Base-by-base conservation (phyloP, 805 yeast species). In the Schizosaccharomyces osmophilus region DNA sequence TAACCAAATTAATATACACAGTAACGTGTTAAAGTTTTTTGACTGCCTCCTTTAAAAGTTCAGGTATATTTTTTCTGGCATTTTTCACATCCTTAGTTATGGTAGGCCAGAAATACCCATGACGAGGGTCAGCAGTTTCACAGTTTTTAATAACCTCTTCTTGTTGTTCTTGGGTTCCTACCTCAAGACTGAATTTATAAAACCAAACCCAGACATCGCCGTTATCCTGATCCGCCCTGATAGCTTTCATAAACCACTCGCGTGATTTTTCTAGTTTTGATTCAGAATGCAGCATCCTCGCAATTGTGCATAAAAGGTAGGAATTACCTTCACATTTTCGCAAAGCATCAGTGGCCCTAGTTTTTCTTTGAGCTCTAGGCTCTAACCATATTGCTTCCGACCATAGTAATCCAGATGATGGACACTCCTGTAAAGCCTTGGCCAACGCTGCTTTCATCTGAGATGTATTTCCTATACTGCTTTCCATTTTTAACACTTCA, bases 201-300 rank as follows among this genome's bases (percentile, higher is more conserved):
- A 66, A 63, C 83, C 87, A 83, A 0, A 81, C 78, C 84, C 94
- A 87, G 2, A 77, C 71, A 70, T 89, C 97, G 3, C 95, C 97
- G 67, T 74, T 78, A n/a, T 71, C 73, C 0, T 73, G 69, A 62
- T 82, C 81, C 1, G 75, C 73, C n/a, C 72, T 73, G 11, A 83
- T 68, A 0, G 93, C 85, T 61, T 84, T 74, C 59, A 83, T 83
- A 62, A 87, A 79, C 87, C 95, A 89, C 15, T 82, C 76, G 62
- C 75, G 73, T 0, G 94, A 86, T 64, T 82, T 83, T 1, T 77
- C 71, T 31, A 76, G 70, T 65, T 84, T 84, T 0, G 84, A 83
- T 31, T 80, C 84, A 1, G 73, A 67, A 82, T 83, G 83, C 64
- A 88, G 82, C 62, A 80, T 78, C 13, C 75, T 72, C 0, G 93